Percentiles rank a stretch among this genome's conserved stretches.
phyloP scores from a whole-genome alignment of 2,329 filamentous ascomycete species.

The Aspergillus melleus region DNA sequence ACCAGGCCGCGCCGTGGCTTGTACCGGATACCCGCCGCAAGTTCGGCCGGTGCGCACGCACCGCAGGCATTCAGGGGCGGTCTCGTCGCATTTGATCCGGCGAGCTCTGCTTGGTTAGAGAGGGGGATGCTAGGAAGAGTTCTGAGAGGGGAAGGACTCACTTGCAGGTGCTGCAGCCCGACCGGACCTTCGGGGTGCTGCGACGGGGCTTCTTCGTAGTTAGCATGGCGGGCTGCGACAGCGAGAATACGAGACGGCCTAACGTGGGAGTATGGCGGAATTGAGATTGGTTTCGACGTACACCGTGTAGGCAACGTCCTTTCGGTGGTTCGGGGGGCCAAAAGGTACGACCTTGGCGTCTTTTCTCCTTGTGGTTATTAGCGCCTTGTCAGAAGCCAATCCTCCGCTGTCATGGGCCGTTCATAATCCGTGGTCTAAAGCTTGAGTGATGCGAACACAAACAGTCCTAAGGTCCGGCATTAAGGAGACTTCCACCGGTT shows the following conservation, averaged over 20 bases:
- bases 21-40: conserved; percentile 23
- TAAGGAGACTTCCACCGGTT: too few relatives aligned
- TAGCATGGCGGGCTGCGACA: not conserved
- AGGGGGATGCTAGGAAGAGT: not conserved
- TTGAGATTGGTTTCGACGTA: not conserved
- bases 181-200: conserved; percentile 18
- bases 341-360: not conserved
- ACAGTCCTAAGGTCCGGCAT: too few relatives aligned
- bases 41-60: conserved; percentile 22
- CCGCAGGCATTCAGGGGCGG: conserved; percentile 22
- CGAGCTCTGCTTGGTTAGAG: conserved; percentile 15
- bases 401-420: too few relatives aligned
- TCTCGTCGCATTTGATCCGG: conserved; percentile 30
- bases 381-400: too few relatives aligned
- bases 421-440: too few relatives aligned
- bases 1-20: not conserved
- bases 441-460: too few relatives aligned
- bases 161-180: conserved; percentile 22
- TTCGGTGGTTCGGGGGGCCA: not conserved
- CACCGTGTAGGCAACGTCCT: not conserved
- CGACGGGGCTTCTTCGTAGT: conserved; percentile 1
- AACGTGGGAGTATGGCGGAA: not conserved
- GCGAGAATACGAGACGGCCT: too few relatives aligned
- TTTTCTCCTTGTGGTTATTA: too few relatives aligned
- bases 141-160: not conserved